Evolutionary conservation across 441 rosid genomes (phyloP), one percentile per base, ranked within the genome.

Genomic region (Euphorbia schlechtendalii): DNA sequence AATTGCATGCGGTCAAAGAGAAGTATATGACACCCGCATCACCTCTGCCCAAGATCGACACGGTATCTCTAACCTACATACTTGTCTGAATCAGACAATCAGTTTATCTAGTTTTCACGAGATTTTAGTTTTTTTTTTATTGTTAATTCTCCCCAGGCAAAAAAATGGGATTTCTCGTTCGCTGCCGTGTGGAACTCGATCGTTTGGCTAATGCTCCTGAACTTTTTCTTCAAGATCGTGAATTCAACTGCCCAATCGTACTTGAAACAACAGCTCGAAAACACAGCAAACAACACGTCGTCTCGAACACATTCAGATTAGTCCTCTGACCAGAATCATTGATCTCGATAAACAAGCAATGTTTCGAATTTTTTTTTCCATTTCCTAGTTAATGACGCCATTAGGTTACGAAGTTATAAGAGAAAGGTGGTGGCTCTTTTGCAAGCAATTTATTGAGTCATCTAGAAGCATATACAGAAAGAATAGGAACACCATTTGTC

Each of bases 121-220:
- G n/a, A n/a, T n/a, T n/a, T n/a, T n/a, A 25, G 10, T 65, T n/a
- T 5, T 18, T 13, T 51, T 15, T 17, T 8, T 4, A 0, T 25
- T 22, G 25, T n/a, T 20, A 30, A 15, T 40, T 69, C 46, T 20
- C 65, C 30, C 61, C 81, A 86, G 98, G 86, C 66, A 30, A 88
- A 85, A 68, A 87, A 84, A 66, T 91, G 96, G 94, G 89, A 85
- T 71, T 76, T 94, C 63, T 94, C 98, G 3, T 78, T 89, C 69
- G 80, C 96, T 34, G 78, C 90, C n/a, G 62, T 89, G 64, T 94
- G n/a, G n/a, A n/a, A n/a, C n/a, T n/a, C n/a, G n/a, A n/a, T n/a
- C n/a, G n/a, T n/a, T n/a, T n/a, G n/a, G n/a, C n/a, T n/a, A n/a
- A n/a, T n/a, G n/a, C n/a, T n/a, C n/a, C n/a, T n/a, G n/a, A n/a